These are phyloP conservation scores for Haplosporangium sp. DNA, from an alignment of 371 early-diverging fungal species.

Conservation along the genomic window DNA sequence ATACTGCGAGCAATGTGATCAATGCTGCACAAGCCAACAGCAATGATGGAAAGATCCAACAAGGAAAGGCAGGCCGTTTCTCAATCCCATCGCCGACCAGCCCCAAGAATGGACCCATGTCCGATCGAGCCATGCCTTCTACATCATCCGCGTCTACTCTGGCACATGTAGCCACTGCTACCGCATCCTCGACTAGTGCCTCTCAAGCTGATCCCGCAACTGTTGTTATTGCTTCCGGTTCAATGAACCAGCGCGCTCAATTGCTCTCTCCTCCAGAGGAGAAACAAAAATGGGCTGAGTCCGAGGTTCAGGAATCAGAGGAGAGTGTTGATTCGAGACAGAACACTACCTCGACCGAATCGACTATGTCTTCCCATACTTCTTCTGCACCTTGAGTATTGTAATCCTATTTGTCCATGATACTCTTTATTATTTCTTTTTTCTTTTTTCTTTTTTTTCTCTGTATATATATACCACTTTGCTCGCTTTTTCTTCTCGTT, in stretches of 20 bases:
- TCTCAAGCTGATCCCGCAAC: not conserved
- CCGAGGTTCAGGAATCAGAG: slow-evolving; percentile 13
- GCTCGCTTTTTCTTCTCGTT: not conserved
- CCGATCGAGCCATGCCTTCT: slow-evolving; percentile 22
- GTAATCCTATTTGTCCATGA: not conserved
- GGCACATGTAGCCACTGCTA: not conserved
- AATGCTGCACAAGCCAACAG: not conserved
- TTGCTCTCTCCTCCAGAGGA: slow-evolving; percentile 53
- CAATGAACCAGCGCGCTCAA: slow-evolving; percentile 17
- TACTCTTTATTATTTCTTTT: not conserved
- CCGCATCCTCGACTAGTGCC: not conserved
- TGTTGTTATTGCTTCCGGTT: slow-evolving; percentile 12
- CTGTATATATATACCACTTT: not conserved
- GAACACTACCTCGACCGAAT: not conserved
- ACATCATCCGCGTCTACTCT: slow-evolving; percentile 1
- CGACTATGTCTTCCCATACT: not conserved
- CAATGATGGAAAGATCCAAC: not conserved
- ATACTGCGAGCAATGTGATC: not conserved
- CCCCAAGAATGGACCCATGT: slow-evolving; percentile 42
- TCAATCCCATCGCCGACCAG: slow-evolving; percentile 46
- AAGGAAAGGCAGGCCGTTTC: slow-evolving; percentile 20
- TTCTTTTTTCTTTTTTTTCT: not conserved
- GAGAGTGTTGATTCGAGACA: slow-evolving; percentile 1
- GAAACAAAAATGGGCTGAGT: slow-evolving; percentile 33
- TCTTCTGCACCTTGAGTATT: not conserved